Evolutionary conservation across 225 moss, liverwort and hornwort genomes (phyloP).

Genomic region (Pseudisothecium myosuroides): DNA sequence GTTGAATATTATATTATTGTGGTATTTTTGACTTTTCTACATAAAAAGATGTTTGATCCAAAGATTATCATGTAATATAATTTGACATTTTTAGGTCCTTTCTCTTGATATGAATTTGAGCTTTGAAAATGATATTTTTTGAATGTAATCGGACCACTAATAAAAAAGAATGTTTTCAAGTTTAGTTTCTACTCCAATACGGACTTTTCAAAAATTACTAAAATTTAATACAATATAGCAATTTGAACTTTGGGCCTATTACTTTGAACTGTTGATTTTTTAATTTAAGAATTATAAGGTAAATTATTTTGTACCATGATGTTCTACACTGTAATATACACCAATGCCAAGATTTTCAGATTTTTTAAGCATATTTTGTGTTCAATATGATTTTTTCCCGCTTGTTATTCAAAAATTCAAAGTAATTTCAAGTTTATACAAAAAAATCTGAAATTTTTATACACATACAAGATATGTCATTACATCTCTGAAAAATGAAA

Average conservation of each 20-base stretch:
- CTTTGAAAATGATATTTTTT: no score
- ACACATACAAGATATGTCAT: background rate
- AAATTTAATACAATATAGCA: background rate
- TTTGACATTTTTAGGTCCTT: no score
- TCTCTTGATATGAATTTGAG: no score
- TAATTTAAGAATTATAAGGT: background rate
- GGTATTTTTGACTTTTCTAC: no score
- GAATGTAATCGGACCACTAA: accelerated
- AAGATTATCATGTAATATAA: no score
- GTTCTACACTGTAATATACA: background rate
- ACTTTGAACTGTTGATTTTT: accelerated
- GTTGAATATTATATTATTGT: no score
- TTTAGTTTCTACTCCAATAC: background rate
- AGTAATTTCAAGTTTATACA: no score
- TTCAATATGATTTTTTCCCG: no score
- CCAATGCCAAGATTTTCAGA: accelerated
- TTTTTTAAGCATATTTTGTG: no score
- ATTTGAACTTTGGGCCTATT: background rate
- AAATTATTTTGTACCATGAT: background rate
- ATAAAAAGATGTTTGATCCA: no score
- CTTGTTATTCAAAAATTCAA: no score
- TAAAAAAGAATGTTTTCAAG: background rate
- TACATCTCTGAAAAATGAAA: no score
- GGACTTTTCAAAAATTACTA: background rate
- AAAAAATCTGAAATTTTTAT: background rate